phyloP scores from a whole-genome alignment of 1,139 yeast genomes.

The Yamadazyma jaroonii region DNA sequence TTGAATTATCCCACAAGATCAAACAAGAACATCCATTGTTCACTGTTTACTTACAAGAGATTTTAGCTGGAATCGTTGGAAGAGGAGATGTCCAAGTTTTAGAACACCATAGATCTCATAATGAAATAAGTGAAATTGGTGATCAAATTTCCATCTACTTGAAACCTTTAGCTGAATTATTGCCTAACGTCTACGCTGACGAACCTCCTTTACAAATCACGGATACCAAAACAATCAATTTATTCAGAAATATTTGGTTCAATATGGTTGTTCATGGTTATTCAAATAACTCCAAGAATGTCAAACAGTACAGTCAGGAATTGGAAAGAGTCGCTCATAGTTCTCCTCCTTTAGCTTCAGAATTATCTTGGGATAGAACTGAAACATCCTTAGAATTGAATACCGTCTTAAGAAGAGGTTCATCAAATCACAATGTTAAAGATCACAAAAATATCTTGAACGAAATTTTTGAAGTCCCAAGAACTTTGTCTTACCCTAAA shows the following conservation, averaged over 20 bases:
- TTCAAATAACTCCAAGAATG: conserved; percentile 56
- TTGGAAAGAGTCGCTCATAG: conserved; percentile 76
- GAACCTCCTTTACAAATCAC: conserved; percentile 35
- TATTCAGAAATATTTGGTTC: conserved; percentile 91
- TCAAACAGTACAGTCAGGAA: conserved; percentile 42
- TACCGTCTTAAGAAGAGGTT: conserved; percentile 85
- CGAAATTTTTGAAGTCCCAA: conserved; percentile 46
- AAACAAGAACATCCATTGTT: conserved; percentile 44
- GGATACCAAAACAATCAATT: conserved; percentile 47
- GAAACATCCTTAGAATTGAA: conserved; percentile 92
- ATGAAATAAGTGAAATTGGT: conserved; percentile 75
- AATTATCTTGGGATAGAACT: conserved; percentile 77
- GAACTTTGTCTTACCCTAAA: conserved; percentile 71
- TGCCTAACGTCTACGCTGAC: conserved; percentile 55
- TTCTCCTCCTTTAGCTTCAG: conserved; percentile 92
- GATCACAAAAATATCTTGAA: conserved; percentile 65
- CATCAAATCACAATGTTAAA: conserved; percentile 78
- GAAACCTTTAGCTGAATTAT: conserved; percentile 69
- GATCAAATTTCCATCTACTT: conserved; percentile 66
- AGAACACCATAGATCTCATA: conserved; percentile 81
- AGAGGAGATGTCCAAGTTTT: conserved; percentile 80
- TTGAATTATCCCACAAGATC: conserved; percentile 49
- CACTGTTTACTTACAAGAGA: conserved; percentile 58
- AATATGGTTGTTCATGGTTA: conserved; percentile 92
- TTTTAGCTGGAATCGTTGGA: conserved; percentile 64